Evolutionary conservation across 1,284 basidiomycete genomes (phyloP).

Genomic region (Ganoderma lucidum): DNA sequence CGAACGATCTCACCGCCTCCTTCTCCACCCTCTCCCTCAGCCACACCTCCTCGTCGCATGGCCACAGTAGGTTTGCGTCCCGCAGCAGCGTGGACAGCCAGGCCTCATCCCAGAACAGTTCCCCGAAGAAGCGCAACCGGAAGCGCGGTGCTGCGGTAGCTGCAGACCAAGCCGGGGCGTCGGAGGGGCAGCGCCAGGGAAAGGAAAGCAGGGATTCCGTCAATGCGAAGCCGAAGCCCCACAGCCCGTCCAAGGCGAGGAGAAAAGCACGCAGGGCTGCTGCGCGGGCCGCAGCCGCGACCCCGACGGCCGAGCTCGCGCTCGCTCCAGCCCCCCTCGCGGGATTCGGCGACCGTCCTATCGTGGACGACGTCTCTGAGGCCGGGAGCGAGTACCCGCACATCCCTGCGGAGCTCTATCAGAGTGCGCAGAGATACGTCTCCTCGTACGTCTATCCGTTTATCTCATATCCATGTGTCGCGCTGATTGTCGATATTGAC

Average conservation of each 20-base stretch:
- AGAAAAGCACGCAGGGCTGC: slow-evolving; percentile 35
- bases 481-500: slow-evolving; percentile 9
- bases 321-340: slow-evolving; percentile 1
- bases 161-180: slow-evolving; percentile 19
- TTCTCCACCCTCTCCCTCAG: slow-evolving; percentile 38
- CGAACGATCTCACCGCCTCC: slow-evolving; percentile 32
- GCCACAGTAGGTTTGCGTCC: slow-evolving; percentile 3
- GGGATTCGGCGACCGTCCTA: slow-evolving; percentile 47
- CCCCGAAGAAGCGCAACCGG: slow-evolving; percentile 25
- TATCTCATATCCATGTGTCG: slow-evolving; percentile 1
- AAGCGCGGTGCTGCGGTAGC: slow-evolving; percentile 24
- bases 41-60: slow-evolving; percentile 13
- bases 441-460: slow-evolving; percentile 35
- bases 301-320: slow-evolving; percentile 1
- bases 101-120: slow-evolving; percentile 4
- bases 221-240: slow-evolving; percentile 17
- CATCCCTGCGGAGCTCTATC: slow-evolving; percentile 46
- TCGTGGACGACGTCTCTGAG: slow-evolving; percentile 63
- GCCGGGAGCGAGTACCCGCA: slow-evolving; percentile 45
- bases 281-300: slow-evolving; percentile 20
- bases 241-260: slow-evolving; percentile 24
- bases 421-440: slow-evolving; percentile 61
- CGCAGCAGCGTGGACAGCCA: slow-evolving; percentile 14
- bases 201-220: slow-evolving; percentile 12
- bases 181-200: slow-evolving; percentile 5